phyloP scores from a whole-genome alignment of 129 eudicot species.

The Logfia minima region DNA sequence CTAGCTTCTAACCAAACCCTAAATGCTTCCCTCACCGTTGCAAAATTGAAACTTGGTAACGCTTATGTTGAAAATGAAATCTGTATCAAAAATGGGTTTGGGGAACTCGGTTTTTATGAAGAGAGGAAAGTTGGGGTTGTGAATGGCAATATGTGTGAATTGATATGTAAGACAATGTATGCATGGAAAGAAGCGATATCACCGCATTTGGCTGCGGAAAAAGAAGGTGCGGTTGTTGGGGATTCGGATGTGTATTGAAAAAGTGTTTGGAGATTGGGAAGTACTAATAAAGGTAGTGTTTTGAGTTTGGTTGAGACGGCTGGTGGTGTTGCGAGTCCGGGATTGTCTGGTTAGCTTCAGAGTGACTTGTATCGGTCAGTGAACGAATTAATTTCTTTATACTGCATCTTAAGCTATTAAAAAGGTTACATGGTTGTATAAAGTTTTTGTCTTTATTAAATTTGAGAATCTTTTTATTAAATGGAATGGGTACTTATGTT shows the following conservation, averaged over 20 bases:
- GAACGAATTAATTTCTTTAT: background rate
- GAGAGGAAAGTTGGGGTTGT: slow-evolving; percentile 44
- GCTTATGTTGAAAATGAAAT: background rate
- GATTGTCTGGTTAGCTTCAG: slow-evolving; percentile 88
- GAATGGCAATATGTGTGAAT: slow-evolving; percentile 36
- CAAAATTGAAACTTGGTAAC: slow-evolving; percentile 13
- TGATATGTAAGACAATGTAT: slow-evolving; percentile 78
- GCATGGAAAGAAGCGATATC: slow-evolving; percentile 97
- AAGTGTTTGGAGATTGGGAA: slow-evolving; percentile 55
- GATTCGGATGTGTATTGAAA: slow-evolving; percentile 60
- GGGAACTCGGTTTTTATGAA: slow-evolving; percentile 42
- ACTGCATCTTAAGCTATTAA: background rate
- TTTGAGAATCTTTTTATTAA: too few relatives aligned
- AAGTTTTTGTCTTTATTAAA: too few relatives aligned
- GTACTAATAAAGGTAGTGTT: slow-evolving; percentile 21
- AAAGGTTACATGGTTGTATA: background rate
- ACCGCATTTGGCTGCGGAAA: slow-evolving; percentile 83
- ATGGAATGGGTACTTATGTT: too few relatives aligned
- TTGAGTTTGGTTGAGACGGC: slow-evolving; percentile 87
- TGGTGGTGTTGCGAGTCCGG: slow-evolving; percentile 98
- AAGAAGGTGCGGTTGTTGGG: slow-evolving; percentile 58
- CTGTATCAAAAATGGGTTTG: slow-evolving; percentile 31
- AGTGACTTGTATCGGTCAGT: slow-evolving; percentile 83
- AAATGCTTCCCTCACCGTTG: slow-evolving; percentile 51
- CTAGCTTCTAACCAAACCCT: slow-evolving; percentile 59